Evolutionary conservation across 495 filamentous ascomycete species (phyloP).

Genomic region (Cercophora scortea): DNA sequence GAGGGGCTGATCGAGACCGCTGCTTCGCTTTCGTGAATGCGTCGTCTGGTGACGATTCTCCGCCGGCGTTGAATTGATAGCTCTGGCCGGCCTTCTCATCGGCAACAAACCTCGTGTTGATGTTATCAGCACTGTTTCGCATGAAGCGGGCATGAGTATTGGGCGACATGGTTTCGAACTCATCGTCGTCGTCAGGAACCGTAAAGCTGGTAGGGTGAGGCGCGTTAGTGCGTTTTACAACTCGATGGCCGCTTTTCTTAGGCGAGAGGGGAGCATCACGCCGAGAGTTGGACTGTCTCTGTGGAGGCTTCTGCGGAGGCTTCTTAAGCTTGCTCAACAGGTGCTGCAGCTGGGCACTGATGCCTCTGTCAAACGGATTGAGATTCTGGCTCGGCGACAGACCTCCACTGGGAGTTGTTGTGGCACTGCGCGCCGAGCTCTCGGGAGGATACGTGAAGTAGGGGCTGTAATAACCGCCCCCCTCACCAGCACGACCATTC

Average conservation of each 20-base stretch:
- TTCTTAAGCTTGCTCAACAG: constrained; percentile 9
- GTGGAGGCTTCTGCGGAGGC: not conserved
- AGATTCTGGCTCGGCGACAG: constrained; percentile 1
- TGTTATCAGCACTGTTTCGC: constrained; percentile 61
- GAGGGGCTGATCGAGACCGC: constrained; percentile 26
- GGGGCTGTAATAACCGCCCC: not conserved
- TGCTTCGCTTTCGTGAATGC: constrained; percentile 22
- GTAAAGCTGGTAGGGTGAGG: constrained; percentile 37
- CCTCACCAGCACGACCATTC: constrained; percentile 7
- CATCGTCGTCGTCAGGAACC: constrained; percentile 30
- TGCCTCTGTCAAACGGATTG: constrained; percentile 17
- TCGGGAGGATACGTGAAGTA: not conserved
- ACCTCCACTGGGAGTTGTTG: constrained; percentile 20
- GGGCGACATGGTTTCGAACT: constrained; percentile 21
- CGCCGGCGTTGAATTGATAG: constrained; percentile 40
- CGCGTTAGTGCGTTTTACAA: constrained; percentile 25
- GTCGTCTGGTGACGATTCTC: constrained; percentile 16
- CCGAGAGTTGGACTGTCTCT: too few relatives aligned
- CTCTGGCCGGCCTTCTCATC: constrained; percentile 22
- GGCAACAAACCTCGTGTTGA: constrained; percentile 58
- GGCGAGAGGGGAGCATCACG: not conserved
- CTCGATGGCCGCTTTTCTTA: not conserved
- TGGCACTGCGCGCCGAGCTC: not conserved
- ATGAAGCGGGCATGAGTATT: constrained; percentile 28
- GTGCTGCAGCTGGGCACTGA: constrained; percentile 17